A percentile compares a stretch with the other conserved stretches of the same genome.
phyloP scores from a whole-genome alignment of 2,329 filamentous ascomycete species.

The Aspergillus floridensis region DNA sequence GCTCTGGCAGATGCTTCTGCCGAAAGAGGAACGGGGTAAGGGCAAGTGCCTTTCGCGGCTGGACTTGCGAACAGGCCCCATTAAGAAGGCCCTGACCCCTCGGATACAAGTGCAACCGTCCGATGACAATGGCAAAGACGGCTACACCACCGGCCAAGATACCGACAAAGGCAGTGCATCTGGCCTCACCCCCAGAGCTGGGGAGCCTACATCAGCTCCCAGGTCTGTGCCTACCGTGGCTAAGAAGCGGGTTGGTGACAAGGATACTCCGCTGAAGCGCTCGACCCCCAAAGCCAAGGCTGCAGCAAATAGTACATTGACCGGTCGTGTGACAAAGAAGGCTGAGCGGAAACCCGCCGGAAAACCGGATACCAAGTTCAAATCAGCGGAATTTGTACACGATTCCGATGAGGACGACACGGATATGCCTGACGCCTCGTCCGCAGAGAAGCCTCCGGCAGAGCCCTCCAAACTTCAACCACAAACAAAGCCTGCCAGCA shows the following conservation, averaged over 20 bases:
- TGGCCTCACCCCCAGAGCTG: slow-evolving; percentile 27
- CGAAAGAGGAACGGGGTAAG: slow-evolving; percentile 60
- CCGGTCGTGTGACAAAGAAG: slow-evolving; percentile 47
- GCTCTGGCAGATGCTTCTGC: slow-evolving; percentile 61
- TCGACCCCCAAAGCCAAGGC: slow-evolving; percentile 46
- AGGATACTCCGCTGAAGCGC: slow-evolving; percentile 46
- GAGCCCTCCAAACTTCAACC: slow-evolving; percentile 19
- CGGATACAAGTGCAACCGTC: slow-evolving; percentile 37
- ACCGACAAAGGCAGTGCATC: slow-evolving; percentile 33
- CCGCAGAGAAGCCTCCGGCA: slow-evolving; percentile 20
- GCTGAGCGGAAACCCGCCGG: slow-evolving; percentile 38
- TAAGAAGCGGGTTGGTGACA: slow-evolving; percentile 41
- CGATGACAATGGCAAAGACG: slow-evolving; percentile 38
- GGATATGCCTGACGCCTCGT: slow-evolving; percentile 38
- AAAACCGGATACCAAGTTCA: slow-evolving; percentile 48
- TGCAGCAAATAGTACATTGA: slow-evolving; percentile 48
- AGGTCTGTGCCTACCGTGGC: slow-evolving; percentile 27
- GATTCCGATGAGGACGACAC: slow-evolving; percentile 52
- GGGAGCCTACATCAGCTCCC: slow-evolving; percentile 24
- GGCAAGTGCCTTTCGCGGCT: slow-evolving; percentile 60
- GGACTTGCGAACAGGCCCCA: slow-evolving; percentile 47
- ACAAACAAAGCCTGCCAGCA: slow-evolving; percentile 19
- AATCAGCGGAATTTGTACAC: slow-evolving; percentile 54
- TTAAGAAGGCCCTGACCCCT: slow-evolving; percentile 39
- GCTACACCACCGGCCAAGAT: slow-evolving; percentile 36